Evolutionary conservation across 305 asterid genomes (phyloP).

Genomic region (Fraxinus sp.): DNA sequence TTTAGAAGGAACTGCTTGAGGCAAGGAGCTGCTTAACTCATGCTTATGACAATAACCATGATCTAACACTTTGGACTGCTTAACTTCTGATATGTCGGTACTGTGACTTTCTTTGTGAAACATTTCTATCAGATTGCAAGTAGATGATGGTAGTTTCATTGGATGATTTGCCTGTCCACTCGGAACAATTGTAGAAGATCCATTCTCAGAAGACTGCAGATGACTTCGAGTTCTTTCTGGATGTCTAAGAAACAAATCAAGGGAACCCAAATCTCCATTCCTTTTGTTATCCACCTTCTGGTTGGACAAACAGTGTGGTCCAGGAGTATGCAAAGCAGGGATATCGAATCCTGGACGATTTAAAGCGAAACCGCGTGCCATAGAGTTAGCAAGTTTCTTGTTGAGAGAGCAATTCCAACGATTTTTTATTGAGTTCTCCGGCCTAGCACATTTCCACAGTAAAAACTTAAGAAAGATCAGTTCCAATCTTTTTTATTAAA

Average conservation of each 20-base stretch:
- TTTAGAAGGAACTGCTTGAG: not conserved
- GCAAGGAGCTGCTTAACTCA: not conserved
- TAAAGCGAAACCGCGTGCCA: not conserved
- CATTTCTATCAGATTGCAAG: not conserved
- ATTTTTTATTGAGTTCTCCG: slow-evolving; percentile 50
- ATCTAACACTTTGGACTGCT: not conserved
- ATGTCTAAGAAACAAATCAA: slow-evolving; percentile 23
- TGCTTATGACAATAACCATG: not conserved
- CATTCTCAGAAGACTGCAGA: not conserved
- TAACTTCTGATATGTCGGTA: not conserved
- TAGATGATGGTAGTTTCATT: not conserved
- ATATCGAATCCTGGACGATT: not conserved
- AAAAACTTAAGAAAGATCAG: not conserved
- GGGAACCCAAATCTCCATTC: not conserved
- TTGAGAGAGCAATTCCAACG: slow-evolving; percentile 55
- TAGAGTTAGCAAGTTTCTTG: slow-evolving; percentile 25
- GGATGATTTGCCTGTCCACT: not conserved
- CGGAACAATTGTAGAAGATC: not conserved
- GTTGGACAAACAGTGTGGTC: not conserved
- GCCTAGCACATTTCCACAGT: slow-evolving; percentile 25
- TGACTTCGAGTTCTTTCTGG: not conserved
- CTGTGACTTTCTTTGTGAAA: not conserved
- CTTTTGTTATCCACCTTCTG: not conserved
- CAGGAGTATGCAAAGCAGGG: slow-evolving; percentile 4
- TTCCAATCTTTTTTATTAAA: not conserved